Base-by-base conservation (phyloP, 495 filamentous ascomycete species). In the Aspergillus mulundensis region DNA sequence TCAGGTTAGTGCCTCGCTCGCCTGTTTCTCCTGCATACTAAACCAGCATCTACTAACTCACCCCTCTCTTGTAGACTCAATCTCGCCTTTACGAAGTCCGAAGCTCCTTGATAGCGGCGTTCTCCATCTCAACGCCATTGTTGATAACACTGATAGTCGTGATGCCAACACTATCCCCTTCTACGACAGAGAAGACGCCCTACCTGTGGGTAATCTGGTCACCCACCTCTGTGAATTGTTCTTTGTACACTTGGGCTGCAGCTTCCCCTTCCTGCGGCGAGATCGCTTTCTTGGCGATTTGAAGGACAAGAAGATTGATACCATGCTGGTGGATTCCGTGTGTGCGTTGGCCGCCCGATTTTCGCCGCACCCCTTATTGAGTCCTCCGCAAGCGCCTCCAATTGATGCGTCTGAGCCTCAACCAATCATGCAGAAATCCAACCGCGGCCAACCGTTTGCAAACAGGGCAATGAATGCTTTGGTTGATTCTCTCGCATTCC, bases 251-350 rank as follows among this genome's bases (percentile, higher is more conserved):
- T 75, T 93, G 5, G 89, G 89, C 11, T 91, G 86, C 71, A 92
- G 84, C 58, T 95, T 90, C 68, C 89, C 87, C 0, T 95, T 95
- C 61, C 65, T 93, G 34, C 84, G 84, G 36, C 80, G 81, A 41
- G 82, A 86, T 12, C 76, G 84, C 25, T 91, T 91, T 57, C 75
- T 86, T 6, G 78, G 79, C 42, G 77, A 88, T 63, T 74, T 95
- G 3, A 84, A 85, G 64, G 88, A 88, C 45, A 90, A 90, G 59
- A 81, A 83, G 62, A 77, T 89, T n/a, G 88, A 92, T 63, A 83
- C 87, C 0, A 92, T 95, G 69, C 71, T 95, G n/a, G 88, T 95
- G 15, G 88, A 95, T 65, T 84, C 89, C 23, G 84, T 93, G 20
- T 95, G 90, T 62, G 85, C 88, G 11, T 70, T 93, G 44, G 84